Evolutionary conservation across 2,329 filamentous ascomycete genomes (phyloP).

Genomic region (Pochonia chlamydosporia): DNA sequence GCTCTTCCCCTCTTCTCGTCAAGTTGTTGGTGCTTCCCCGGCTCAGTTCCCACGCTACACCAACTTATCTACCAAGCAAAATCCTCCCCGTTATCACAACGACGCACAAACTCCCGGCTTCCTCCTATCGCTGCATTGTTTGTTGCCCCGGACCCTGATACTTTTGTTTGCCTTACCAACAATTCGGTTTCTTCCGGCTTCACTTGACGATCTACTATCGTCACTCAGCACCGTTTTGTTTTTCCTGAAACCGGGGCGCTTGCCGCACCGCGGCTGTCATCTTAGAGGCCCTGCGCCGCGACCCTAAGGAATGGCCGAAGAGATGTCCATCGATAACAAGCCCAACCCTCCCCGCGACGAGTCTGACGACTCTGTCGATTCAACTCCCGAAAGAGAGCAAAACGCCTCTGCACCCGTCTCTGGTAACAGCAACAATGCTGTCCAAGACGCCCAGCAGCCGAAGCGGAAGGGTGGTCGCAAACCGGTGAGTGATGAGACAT

Average conservation of each 20-base stretch:
- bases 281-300: slow-evolving; percentile 27
- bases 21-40: neutral
- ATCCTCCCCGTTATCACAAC: slow-evolving; percentile 9
- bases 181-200: slow-evolving; percentile 2
- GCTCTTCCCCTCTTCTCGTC: slow-evolving; percentile 27
- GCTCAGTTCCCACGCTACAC: neutral
- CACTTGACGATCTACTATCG: neutral
- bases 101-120: slow-evolving; percentile 7
- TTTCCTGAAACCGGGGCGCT: slow-evolving; percentile 24
- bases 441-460: slow-evolving; percentile 58
- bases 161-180: neutral
- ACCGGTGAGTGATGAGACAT: slow-evolving; percentile 62
- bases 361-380: slow-evolving; percentile 56
- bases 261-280: slow-evolving; percentile 31
- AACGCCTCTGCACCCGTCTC: slow-evolving; percentile 24
- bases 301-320: slow-evolving; percentile 54
- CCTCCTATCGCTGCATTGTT: slow-evolving; percentile 8
- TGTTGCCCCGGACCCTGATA: neutral
- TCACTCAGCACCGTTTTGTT: slow-evolving; percentile 25
- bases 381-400: slow-evolving; percentile 53
- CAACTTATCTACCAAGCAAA: slow-evolving; percentile 10
- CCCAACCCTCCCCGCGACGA: slow-evolving; percentile 44
- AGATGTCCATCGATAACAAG: slow-evolving; percentile 55
- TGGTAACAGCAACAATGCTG: slow-evolving; percentile 20
- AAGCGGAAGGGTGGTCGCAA: slow-evolving; percentile 98